phyloP scores from a whole-genome alignment of 495 filamentous ascomycete species.

The Collariella sp. region DNA sequence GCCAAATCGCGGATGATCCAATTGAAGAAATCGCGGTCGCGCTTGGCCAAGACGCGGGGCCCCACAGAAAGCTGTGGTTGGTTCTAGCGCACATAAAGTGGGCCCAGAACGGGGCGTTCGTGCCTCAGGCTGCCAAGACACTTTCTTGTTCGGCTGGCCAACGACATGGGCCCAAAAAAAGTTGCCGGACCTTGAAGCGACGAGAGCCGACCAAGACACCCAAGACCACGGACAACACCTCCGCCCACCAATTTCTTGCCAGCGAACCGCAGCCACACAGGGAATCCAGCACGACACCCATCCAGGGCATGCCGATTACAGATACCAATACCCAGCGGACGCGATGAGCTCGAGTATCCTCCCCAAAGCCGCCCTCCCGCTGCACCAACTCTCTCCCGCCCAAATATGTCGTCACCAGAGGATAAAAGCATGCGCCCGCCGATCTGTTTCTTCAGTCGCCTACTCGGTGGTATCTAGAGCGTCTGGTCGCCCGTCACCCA shows the following conservation, averaged over 20 bases:
- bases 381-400: conserved; percentile 41
- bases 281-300: not conserved
- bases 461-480: conserved; percentile 15
- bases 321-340: not conserved
- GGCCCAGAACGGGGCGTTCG: not conserved
- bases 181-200: conserved; percentile 7
- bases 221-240: not conserved
- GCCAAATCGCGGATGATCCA: too few relatives aligned
- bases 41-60: conserved; percentile 10
- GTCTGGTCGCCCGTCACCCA: conserved; percentile 2
- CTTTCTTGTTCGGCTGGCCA: not conserved
- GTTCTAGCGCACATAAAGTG: conserved; percentile 9
- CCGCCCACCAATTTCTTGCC: not conserved
- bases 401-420: conserved; percentile 40
- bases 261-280: conserved; percentile 4
- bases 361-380: conserved; percentile 43
- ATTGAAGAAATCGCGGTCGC: conserved; percentile 23
- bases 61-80: conserved; percentile 16
- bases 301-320: conserved; percentile 9
- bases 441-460: not conserved
- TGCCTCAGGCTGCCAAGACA: conserved; percentile 24
- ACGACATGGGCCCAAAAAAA: conserved; percentile 16
- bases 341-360: conserved; percentile 45
- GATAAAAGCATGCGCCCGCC: conserved; percentile 24
- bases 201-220: not conserved